These are phyloP conservation scores for Pleurotus tuber-regium DNA, from an alignment of 768 basidiomycete species.

Conservation along the genomic window DNA sequence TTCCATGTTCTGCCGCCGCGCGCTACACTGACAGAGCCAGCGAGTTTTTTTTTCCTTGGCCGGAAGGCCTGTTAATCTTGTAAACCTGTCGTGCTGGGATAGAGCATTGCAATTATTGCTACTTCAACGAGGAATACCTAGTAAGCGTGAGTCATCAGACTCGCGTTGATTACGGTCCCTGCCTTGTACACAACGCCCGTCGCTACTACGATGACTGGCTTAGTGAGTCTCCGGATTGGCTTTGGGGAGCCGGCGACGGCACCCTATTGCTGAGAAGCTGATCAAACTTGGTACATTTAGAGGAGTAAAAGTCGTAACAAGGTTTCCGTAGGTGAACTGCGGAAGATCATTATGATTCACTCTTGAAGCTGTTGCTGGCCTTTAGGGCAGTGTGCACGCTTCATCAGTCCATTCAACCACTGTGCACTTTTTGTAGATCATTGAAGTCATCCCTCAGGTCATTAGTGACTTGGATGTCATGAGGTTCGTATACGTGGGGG, in stretches of 20 bases:
- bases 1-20: constrained; percentile 87
- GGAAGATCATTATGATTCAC: constrained; percentile 64
- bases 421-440: neutral
- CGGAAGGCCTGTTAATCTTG: constrained; percentile 60
- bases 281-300: constrained; percentile 80
- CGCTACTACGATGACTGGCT: constrained; percentile 90
- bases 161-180: constrained; percentile 88
- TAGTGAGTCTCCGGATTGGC: constrained; percentile 80
- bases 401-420: neutral
- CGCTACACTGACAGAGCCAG: constrained; percentile 89
- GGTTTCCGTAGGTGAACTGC: constrained; percentile 81
- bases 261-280: constrained; percentile 48
- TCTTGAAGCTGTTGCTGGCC: constrained; percentile 31
- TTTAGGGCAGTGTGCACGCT: constrained; percentile 31
- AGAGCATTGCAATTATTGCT: constrained; percentile 91
- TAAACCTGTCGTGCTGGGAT: constrained; percentile 82
- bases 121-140: constrained; percentile 91
- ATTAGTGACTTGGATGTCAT: neutral
- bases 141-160: constrained; percentile 86
- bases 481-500: no score
- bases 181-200: constrained; percentile 90
- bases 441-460: neutral
- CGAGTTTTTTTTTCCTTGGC: constrained; percentile 57
- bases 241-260: constrained; percentile 55
- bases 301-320: constrained; percentile 82